A percentile compares a stretch with the other conserved stretches of the same genome.
These are phyloP conservation scores for Lithocarpus polystachyus DNA, from an alignment of 306 rosid species.

Conservation along the genomic window DNA sequence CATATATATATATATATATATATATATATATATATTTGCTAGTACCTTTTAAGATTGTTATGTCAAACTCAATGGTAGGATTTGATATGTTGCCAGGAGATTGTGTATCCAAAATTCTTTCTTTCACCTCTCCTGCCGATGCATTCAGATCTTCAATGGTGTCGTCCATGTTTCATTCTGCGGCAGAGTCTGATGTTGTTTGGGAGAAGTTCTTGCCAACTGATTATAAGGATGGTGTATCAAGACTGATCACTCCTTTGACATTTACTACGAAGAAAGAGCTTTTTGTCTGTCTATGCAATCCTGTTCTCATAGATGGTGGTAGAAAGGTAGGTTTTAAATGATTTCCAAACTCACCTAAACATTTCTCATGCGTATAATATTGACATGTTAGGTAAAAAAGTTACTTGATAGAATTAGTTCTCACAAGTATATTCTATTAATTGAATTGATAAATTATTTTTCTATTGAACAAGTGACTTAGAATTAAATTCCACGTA, in stretches of 20 bases:
- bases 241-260: conserved; percentile 24
- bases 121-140: conserved; percentile 42
- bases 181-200: conserved; percentile 41
- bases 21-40: no score
- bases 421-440: no score
- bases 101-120: conserved; percentile 40
- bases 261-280: conserved; percentile 40
- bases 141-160: conserved; percentile 40
- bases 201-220: conserved; percentile 61
- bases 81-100: conserved; percentile 41
- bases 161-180: conserved; percentile 37
- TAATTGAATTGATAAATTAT: no score
- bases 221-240: conserved; percentile 35
- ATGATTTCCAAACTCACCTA: not conserved
- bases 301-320: conserved; percentile 42
- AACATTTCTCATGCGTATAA: not conserved
- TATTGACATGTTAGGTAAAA: no score
- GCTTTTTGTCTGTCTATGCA: conserved; percentile 39
- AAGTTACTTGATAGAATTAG: no score
- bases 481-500: no score
- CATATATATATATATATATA: no score
- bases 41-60: not conserved
- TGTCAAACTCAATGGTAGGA: not conserved
- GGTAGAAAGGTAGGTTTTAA: conserved; percentile 38
- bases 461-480: no score